Evolutionary conservation across 139 green algal species (phyloP).

Genomic region (Micromonas pusilla): DNA sequence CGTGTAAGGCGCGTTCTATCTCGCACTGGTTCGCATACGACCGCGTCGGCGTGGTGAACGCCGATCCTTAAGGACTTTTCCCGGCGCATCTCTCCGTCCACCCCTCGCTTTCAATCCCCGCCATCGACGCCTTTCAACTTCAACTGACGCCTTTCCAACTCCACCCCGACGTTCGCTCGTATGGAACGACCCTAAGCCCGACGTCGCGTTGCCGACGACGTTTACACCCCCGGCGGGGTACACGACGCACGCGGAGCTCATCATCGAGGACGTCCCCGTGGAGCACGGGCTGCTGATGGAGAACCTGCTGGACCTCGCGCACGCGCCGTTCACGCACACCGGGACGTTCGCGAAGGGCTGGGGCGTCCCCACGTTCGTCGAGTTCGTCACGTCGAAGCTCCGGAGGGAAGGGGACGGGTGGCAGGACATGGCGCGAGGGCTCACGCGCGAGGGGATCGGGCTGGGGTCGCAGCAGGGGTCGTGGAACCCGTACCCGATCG

Average conservation of each 20-base stretch:
- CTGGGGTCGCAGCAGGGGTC: constrained; percentile 54
- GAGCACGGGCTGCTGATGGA: constrained; percentile 97
- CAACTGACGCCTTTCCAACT: too few species aligned
- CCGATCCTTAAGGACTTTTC: too few species aligned
- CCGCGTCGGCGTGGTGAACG: too few species aligned
- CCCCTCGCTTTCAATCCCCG: too few species aligned
- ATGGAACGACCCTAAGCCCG: too few species aligned
- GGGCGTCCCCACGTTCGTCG: constrained; percentile 86
- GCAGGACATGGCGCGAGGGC: constrained; percentile 11
- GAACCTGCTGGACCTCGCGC: constrained; percentile 96
- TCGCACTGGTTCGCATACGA: too few species aligned
- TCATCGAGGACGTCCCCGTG: constrained; percentile 77
- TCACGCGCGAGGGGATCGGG: constrained; percentile 37
- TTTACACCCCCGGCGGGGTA: constrained; percentile 61
- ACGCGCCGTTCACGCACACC: constrained; percentile 97
- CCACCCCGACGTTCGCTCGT: too few species aligned
- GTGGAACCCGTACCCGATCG: constrained; percentile 98
- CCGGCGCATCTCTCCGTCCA: too few species aligned
- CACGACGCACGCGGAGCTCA: constrained; percentile 75
- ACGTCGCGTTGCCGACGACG: constrained; percentile 42
- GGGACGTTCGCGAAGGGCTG: constrained; percentile 94
- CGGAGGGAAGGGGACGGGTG: constrained; percentile 4
- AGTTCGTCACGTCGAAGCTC: constrained; percentile 52
- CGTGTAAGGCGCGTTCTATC: too few species aligned
- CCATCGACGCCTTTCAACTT: too few species aligned